These are phyloP conservation scores for Microcyclosporella mali DNA, from an alignment of 2,329 filamentous ascomycete genomes.

Conservation along the genomic window DNA sequence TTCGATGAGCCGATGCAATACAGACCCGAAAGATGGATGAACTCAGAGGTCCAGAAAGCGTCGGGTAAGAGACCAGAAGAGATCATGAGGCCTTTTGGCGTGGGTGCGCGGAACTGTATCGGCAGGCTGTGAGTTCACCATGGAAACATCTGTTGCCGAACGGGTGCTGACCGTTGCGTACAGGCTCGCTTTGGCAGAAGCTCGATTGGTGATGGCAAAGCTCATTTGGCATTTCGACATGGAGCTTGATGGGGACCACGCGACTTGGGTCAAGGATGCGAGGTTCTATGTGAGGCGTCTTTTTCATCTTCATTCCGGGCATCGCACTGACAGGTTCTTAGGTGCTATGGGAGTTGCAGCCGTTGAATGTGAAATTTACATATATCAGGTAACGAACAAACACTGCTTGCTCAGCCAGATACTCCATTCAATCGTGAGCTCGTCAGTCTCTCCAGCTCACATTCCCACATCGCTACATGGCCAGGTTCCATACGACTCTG, in stretches of 20 bases:
- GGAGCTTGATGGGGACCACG: conserved; percentile 18
- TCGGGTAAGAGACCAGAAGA: conserved; percentile 20
- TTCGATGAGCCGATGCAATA: conserved; percentile 26
- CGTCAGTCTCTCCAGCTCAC: no score
- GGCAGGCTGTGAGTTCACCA: conserved; percentile 19
- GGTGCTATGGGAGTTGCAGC: conserved; percentile 18
- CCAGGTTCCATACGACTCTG: no score
- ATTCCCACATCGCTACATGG: no score
- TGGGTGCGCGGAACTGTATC: conserved; percentile 25
- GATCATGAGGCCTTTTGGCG: conserved; percentile 27
- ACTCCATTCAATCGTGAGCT: no score
- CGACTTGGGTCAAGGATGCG: conserved; percentile 20
- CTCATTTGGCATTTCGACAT: conserved; percentile 21
- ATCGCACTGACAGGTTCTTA: background rate
- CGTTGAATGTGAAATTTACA: conserved; percentile 14
- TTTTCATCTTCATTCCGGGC: no score
- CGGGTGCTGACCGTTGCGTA: background rate
- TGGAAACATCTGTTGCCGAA: background rate
- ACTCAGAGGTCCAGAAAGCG: conserved; percentile 14
- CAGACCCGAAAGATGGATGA: conserved; percentile 27
- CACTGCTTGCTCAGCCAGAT: no score
- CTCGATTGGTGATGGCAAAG: conserved; percentile 17
- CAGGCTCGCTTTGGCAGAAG: conserved; percentile 18
- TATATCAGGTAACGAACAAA: conserved; percentile 3
- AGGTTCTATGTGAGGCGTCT: conserved; percentile 18